A percentile compares a stretch with the other conserved stretches of the same genome.
Evolutionary conservation across 2,329 filamentous ascomycete genomes (phyloP).

Genomic region (Aphanocladium album): DNA sequence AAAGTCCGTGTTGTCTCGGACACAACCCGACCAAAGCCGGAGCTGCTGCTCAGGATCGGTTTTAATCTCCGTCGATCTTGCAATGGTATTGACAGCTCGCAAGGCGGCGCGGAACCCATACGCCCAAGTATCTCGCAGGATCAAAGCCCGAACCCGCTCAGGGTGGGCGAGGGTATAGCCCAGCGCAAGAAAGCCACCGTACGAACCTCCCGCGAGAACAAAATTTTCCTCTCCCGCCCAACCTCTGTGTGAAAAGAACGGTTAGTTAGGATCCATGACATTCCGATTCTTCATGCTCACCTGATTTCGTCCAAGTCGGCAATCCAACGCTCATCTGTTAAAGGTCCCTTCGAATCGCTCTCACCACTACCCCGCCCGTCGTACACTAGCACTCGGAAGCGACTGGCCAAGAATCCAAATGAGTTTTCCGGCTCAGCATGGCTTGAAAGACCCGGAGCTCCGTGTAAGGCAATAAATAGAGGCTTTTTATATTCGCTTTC

Average conservation of each 20-base stretch:
- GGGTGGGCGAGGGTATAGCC: constrained; percentile 20
- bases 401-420: constrained; percentile 18
- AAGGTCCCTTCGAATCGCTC: constrained; percentile 20
- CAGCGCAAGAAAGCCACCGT: constrained; percentile 20
- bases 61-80: constrained; percentile 15
- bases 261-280: background rate
- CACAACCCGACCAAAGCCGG: constrained; percentile 18
- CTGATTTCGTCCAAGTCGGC: constrained; percentile 23
- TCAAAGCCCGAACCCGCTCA: constrained; percentile 17
- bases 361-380: constrained; percentile 22
- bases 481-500: constrained; percentile 14
- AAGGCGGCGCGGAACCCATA: constrained; percentile 15
- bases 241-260: background rate
- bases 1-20: constrained; percentile 17
- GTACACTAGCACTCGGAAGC: constrained; percentile 21
- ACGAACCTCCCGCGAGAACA: constrained; percentile 22
- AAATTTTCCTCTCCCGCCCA: constrained; percentile 19
- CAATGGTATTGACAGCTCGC: constrained; percentile 13
- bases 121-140: constrained; percentile 20
- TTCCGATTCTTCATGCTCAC: constrained; percentile 1
- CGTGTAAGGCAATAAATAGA: constrained; percentile 21
- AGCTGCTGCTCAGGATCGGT: constrained; percentile 18
- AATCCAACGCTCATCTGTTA: constrained; percentile 21
- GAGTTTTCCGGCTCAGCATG: constrained; percentile 18
- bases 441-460: constrained; percentile 20